Evolutionary conservation across 441 rosid species (phyloP), one percentile per base, ranked within the genome.

Genomic region (Bocquillonia castaneifolia): DNA sequence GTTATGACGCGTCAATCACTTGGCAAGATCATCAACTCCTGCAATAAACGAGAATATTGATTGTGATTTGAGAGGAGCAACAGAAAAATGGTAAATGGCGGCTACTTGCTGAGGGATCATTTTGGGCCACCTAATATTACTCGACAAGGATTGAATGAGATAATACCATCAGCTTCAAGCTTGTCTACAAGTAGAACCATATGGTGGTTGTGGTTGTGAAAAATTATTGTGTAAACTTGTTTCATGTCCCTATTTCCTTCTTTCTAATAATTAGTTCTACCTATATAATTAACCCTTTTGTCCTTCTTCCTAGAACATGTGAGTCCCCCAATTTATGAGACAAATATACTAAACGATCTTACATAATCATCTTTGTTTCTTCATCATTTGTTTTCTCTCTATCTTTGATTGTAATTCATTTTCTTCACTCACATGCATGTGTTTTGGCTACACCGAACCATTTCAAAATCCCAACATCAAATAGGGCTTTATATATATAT

Each of bases 11-110:
- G n/a, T n/a, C n/a, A n/a, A n/a, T n/a, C 22, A 0, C 39, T 32
- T 50, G 55, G 31, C 48, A 23, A 65, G n/a, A n/a, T n/a, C 0
- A 52, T 52, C 60, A 65, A 53, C 50, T n/a, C 28, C 58, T 45
- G 26, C 4, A 15, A 26, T 17, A 22, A 52, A 65, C 59, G 39
- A 28, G 26, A 31, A 7, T n/a, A n/a, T 66, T 66, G 69, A 37
- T 66, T 36, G 47, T 34, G 68, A 50, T 23, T 12, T 22, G 23
- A 22, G 34, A 54, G 40, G 3, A 51, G 12, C 23, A 18, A 2
- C 42, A 28, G 20, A 1, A 7, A 17, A 44, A 18, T 20, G 0
- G n/a, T 48, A 31, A n/a, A 48, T 44, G 25, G 8, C 44, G 64
- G 12, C 32, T 20, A 20, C 39, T 47, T 62, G 45, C 5, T 6